These are phyloP conservation scores for Alternaria gansuensis DNA, from an alignment of 2,329 filamentous ascomycete genomes.

Conservation along the genomic window DNA sequence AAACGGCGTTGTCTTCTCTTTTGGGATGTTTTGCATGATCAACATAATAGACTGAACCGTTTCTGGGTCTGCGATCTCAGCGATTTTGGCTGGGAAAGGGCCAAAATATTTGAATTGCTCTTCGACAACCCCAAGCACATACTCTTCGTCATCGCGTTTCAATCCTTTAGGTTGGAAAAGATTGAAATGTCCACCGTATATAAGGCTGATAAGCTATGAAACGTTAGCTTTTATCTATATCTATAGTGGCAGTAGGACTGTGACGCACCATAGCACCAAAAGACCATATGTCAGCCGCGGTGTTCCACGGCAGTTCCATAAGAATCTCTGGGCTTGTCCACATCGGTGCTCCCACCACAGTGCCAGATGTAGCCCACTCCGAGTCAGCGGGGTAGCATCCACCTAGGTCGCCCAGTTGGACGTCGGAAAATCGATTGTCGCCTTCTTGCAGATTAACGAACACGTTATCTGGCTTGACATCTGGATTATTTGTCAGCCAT, in stretches of 20 bases:
- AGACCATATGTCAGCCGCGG: slow-evolving; percentile 55
- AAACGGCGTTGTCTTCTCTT: slow-evolving; percentile 30
- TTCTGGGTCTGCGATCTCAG: slow-evolving; percentile 34
- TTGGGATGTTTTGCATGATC: slow-evolving; percentile 23
- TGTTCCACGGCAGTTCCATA: slow-evolving; percentile 45
- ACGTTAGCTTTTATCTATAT: slow-evolving; percentile 14
- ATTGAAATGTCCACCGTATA: slow-evolving; percentile 39
- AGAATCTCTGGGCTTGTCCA: slow-evolving; percentile 52
- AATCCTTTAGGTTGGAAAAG: slow-evolving; percentile 39
- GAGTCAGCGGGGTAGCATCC: slow-evolving; percentile 37
- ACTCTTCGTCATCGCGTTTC: slow-evolving; percentile 34
- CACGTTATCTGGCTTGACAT: slow-evolving; percentile 52
- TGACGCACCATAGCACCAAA: slow-evolving; percentile 50
- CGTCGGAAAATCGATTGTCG: slow-evolving; percentile 46
- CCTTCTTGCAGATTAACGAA: slow-evolving; percentile 47
- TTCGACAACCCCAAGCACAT: slow-evolving; percentile 32
- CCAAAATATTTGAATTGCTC: slow-evolving; percentile 38
- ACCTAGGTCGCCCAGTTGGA: slow-evolving; percentile 49
- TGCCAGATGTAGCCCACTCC: slow-evolving; percentile 33
- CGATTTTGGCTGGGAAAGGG: slow-evolving; percentile 34
- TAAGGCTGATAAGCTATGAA: slow-evolving; percentile 39
- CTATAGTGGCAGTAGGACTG: slow-evolving; percentile 3
- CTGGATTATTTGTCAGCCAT: slow-evolving; percentile 19
- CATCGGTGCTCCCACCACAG: slow-evolving; percentile 49
- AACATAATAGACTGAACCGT: slow-evolving; percentile 19